phyloP scores from a whole-genome alignment of 2,329 filamentous ascomycete genomes.

The Clathrospora elynae region DNA sequence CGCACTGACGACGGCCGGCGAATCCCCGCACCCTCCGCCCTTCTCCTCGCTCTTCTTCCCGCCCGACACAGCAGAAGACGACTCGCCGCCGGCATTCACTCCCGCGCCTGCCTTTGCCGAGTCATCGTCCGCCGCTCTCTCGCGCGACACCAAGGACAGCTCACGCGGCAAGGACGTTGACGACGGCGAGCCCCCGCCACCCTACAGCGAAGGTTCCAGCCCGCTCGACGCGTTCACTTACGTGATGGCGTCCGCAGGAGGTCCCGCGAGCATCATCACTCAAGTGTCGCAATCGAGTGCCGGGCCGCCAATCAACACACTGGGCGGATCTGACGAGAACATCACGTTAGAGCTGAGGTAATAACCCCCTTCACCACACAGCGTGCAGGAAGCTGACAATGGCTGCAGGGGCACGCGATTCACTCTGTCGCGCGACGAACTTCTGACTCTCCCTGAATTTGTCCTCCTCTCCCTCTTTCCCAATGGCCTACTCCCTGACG shows the following conservation, averaged over 20 bases:
- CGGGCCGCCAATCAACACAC: constrained; percentile 82
- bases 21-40: constrained; percentile 63
- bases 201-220: constrained; percentile 93
- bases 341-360: constrained; percentile 95
- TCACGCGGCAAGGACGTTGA: constrained; percentile 72
- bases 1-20: constrained; percentile 52
- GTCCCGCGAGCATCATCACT: constrained; percentile 97
- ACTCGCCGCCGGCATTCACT: constrained; percentile 57
- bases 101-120: constrained; percentile 58
- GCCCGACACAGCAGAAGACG: constrained; percentile 44
- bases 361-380: constrained; percentile 25
- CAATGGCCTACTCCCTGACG: constrained; percentile 96
- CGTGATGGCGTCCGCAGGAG: constrained; percentile 97
- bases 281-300: constrained; percentile 84
- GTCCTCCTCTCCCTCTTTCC: constrained; percentile 97
- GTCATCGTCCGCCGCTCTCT: constrained; percentile 68
- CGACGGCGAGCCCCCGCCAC: constrained; percentile 91
- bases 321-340: constrained; percentile 90
- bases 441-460: constrained; percentile 94
- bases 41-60: constrained; percentile 68
- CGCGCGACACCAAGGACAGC: constrained; percentile 77
- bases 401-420: constrained; percentile 81
- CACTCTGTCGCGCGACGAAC: constrained; percentile 90
- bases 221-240: constrained; percentile 92
- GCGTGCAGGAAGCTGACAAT: constrained; percentile 18